Evolutionary conservation across 495 filamentous ascomycete genomes (phyloP).

Genomic region (Parachaetomium inaequale): DNA sequence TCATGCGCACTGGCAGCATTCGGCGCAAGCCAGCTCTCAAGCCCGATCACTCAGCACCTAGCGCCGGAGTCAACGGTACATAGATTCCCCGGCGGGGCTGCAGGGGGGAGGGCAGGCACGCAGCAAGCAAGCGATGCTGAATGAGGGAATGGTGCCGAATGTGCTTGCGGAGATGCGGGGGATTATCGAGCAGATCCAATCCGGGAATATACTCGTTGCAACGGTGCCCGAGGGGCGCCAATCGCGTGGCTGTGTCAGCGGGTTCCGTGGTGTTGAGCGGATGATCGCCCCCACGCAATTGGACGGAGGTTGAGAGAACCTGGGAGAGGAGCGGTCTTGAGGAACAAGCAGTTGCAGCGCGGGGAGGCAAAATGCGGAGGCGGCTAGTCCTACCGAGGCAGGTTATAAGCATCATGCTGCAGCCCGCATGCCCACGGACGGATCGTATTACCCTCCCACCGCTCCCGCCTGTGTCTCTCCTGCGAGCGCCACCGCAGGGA

Average conservation of each 20-base stretch:
- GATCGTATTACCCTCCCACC: slow-evolving; percentile 15
- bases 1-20: slow-evolving; percentile 3
- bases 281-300: slow-evolving; percentile 16
- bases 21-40: no score
- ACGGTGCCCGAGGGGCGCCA: not conserved
- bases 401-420: slow-evolving; percentile 22
- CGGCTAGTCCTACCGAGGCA: slow-evolving; percentile 22
- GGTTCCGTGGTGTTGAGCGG: slow-evolving; percentile 6
- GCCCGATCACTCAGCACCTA: no score
- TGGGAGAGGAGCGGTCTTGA: not conserved
- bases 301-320: slow-evolving; percentile 2
- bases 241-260: slow-evolving; percentile 4
- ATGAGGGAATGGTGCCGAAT: not conserved
- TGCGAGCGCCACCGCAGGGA: slow-evolving; percentile 19
- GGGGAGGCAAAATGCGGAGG: slow-evolving; percentile 18
- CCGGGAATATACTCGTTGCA: not conserved
- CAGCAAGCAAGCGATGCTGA: not conserved
- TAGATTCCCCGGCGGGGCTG: not conserved
- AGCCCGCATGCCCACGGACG: slow-evolving; percentile 17
- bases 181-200: not conserved
- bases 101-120: not conserved
- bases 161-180: not conserved
- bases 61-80: not conserved
- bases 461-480: slow-evolving; percentile 14
- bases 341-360: slow-evolving; percentile 14